Conservation (phyloP, 1,284 basidiomycete genomes). For the Melampsora americana region DNA sequence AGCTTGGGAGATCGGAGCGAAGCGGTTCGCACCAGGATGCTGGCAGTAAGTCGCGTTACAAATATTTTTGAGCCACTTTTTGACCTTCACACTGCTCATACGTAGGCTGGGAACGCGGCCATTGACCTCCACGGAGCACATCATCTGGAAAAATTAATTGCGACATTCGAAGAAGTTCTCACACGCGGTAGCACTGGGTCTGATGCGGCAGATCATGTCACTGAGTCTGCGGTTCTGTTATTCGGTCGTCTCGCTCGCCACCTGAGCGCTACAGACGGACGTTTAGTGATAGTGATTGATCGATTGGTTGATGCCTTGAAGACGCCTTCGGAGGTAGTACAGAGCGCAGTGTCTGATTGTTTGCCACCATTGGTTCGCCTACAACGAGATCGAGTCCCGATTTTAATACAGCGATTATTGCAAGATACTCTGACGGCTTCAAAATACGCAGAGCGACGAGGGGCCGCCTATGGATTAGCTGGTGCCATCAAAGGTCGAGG, state of each 20-base stretch:
- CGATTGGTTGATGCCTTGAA: slow-evolving; percentile 85
- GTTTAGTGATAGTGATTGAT: slow-evolving; percentile 79
- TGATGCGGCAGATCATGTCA: slow-evolving; percentile 74
- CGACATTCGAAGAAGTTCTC: slow-evolving; percentile 73
- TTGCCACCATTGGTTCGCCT: slow-evolving; percentile 78
- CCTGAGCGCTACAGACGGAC: slow-evolving; percentile 69
- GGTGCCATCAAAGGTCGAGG: slow-evolving; percentile 88
- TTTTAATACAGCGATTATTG: slow-evolving; percentile 73
- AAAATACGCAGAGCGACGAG: slow-evolving; percentile 87
- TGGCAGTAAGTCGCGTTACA: slow-evolving; percentile 57
- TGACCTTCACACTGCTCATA: not conserved
- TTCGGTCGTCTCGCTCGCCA: slow-evolving; percentile 91
- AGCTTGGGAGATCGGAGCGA: slow-evolving; percentile 81
- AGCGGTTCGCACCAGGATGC: slow-evolving; percentile 80
- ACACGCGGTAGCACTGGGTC: slow-evolving; percentile 58
- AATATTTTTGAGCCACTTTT: not conserved
- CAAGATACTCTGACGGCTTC: slow-evolving; percentile 70
- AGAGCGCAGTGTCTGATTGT: slow-evolving; percentile 87
- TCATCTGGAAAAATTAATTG: slow-evolving; percentile 72
- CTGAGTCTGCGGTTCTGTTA: slow-evolving; percentile 90
- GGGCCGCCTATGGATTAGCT: slow-evolving; percentile 92
- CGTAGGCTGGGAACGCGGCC: slow-evolving; percentile 68
- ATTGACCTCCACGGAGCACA: slow-evolving; percentile 79
- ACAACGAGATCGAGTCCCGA: slow-evolving; percentile 61
- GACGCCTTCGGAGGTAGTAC: slow-evolving; percentile 94